phyloP scores from a whole-genome alignment of 1,284 basidiomycete genomes.

The Ceratobasidium sp. region DNA sequence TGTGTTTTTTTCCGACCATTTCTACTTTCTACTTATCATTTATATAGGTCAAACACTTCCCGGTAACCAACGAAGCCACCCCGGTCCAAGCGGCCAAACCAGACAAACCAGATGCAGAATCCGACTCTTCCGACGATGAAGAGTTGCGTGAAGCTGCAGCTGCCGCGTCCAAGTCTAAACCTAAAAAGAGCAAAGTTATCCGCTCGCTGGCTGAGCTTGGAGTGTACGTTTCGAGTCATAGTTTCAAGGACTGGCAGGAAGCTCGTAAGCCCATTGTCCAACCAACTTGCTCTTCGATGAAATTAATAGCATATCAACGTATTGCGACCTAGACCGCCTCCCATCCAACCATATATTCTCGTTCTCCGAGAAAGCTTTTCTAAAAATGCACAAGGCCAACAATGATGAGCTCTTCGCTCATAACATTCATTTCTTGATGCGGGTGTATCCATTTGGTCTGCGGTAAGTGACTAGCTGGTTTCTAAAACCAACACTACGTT shows the following conservation, averaged over 20 bases:
- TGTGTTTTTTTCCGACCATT: background rate
- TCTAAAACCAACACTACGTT: background rate
- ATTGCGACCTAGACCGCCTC: slow-evolving; percentile 1
- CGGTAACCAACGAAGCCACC: background rate
- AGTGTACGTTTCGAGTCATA: slow-evolving; percentile 27
- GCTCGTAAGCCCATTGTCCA: background rate
- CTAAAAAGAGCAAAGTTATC: slow-evolving; percentile 34
- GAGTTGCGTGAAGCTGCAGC: slow-evolving; percentile 26
- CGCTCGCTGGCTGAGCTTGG: slow-evolving; percentile 21
- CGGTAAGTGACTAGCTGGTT: slow-evolving; percentile 2
- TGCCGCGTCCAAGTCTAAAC: slow-evolving; percentile 21
- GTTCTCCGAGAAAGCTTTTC: slow-evolving; percentile 21
- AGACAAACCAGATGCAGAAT: background rate
- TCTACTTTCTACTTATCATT: background rate
- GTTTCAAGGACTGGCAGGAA: slow-evolving; percentile 29
- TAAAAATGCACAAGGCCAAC: slow-evolving; percentile 19
- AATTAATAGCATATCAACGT: background rate
- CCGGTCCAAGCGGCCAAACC: background rate
- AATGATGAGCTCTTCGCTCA: slow-evolving; percentile 27
- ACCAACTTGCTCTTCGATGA: background rate
- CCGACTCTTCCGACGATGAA: slow-evolving; percentile 22
- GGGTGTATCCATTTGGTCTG: slow-evolving; percentile 32
- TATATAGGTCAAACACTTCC: slow-evolving; percentile 24
- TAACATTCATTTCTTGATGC: slow-evolving; percentile 28
- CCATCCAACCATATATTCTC: slow-evolving; percentile 33